Base-by-base conservation (phyloP, 2,329 filamentous ascomycete species). In the Orbilia quercus region DNA sequence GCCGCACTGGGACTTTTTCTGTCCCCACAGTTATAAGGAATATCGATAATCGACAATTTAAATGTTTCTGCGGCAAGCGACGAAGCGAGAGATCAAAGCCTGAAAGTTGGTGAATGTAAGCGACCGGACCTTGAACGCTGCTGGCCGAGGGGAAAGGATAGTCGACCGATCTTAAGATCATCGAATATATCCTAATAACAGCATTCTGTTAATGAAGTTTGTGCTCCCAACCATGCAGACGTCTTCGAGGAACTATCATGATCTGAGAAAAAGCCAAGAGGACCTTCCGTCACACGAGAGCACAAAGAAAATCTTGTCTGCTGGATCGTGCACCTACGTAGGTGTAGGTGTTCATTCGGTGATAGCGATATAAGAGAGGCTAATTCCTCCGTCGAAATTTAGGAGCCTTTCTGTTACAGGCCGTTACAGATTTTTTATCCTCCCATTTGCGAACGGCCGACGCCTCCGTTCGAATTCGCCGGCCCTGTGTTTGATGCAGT, bases 81-180 rank as follows among this genome's bases (percentile, higher is more conserved):
- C 28, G 42, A 66, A 57, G 62, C 62, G 44, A 70, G 40, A 38
- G 23, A 25, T 5, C 16, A 2, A 25, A 31, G 28, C 23, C 34
- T 28, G 34, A 62, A 62, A 53, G 11, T 34, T 31, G 66, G 66
- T 53, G n/a, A 71, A 36, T 59, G 34, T 25, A 71, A 64, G 58
- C 66, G 66, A 71, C 51, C 38, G 28, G n/a, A 38, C 44, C 34
- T 34, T 25, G 57, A 47, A 62, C 40, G 18, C 31, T 47, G 40
- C 57, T 50, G 20, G 31, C 20, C 36, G 20, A 40, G 53, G 48
- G 47, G 48, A 63, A 47, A 11, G 50, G 58, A 55, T 66, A 36
- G 18, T 44, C 62, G 31, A 50, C 11, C 51, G 23, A 25, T 59
- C 44, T 45, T 60, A 44, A 48, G 36, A 44, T 51, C 47, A 16